These are phyloP conservation scores for Beauveria bassiana DNA, from an alignment of 2,329 filamentous ascomycete genomes.

Conservation along the genomic window DNA sequence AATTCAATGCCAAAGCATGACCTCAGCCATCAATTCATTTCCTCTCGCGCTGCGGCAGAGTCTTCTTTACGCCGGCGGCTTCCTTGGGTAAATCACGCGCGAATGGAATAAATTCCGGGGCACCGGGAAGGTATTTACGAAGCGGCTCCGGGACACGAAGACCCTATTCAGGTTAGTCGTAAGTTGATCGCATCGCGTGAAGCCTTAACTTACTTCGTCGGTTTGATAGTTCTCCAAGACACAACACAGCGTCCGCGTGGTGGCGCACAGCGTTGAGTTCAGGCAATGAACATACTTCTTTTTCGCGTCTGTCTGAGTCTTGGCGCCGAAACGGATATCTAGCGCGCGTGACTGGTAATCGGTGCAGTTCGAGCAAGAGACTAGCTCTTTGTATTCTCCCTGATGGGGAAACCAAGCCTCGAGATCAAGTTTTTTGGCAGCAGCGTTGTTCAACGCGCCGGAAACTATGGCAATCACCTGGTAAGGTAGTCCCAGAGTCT, in stretches of 20 bases:
- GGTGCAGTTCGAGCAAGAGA: conserved; percentile 95
- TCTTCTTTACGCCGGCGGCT: conserved; percentile 26
- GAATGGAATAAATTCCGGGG: conserved; percentile 84
- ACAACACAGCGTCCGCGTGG: conserved; percentile 87
- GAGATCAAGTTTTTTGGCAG: conserved; percentile 86
- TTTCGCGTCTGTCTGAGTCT: conserved; percentile 71
- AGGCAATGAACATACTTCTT: conserved; percentile 95
- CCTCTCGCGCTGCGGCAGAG: conserved; percentile 23
- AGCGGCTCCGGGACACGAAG: conserved; percentile 75
- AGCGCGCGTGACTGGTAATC: conserved; percentile 94
- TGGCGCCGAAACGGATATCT: conserved; percentile 84
- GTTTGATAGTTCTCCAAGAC: conserved; percentile 96
- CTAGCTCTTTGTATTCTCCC: conserved; percentile 96
- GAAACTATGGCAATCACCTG: conserved; percentile 90
- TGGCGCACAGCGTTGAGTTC: conserved; percentile 85
- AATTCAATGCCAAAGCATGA: not conserved
- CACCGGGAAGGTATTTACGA: conserved; percentile 81
- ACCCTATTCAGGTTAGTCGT: conserved; percentile 39
- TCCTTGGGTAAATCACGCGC: conserved; percentile 79
- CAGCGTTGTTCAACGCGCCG: conserved; percentile 74
- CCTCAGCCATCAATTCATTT: not conserved
- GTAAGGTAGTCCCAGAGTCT: conserved; percentile 82
- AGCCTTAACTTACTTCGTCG: conserved; percentile 53
- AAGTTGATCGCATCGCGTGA: not conserved
- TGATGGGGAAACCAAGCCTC: conserved; percentile 97